Base-by-base conservation (phyloP, 1,284 basidiomycete species). In the Moesziomyces antarcticus region DNA sequence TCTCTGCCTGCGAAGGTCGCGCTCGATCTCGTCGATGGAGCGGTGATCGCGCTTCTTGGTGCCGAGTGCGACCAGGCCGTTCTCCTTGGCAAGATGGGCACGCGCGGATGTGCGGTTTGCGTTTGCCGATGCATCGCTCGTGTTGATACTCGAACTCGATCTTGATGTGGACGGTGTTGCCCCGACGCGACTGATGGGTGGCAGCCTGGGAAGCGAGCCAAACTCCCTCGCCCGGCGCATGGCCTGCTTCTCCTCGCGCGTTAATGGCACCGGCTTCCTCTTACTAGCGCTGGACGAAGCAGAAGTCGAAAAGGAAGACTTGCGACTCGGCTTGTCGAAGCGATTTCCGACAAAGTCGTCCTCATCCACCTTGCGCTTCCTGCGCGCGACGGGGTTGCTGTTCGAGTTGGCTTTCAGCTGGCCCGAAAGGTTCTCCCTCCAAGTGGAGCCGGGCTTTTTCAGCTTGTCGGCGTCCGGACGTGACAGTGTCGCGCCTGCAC, bases 1-100 rank as follows among this genome's bases (percentile, higher is more conserved):
- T 44, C 62, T 71, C 30, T 73, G 50, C 33, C 47, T 66, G 33
- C 63, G 52, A 16, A 74, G 62, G 42, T 79, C 77, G 3, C 75
- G 52, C 48, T 79, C 77, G 30, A 79, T 69, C 56, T 77, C 75
- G 56, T 77, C 77, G 41, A 79, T 77, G 14, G 64, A 64, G 16
- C 75, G 56, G n/a, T 71, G 62, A 20, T 73, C 75, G 14, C 69
- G 63, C 60, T 72, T 74, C 41, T 62, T 68, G 21, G 60, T 69
- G 8, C 77, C 77, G 9, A 79, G 52, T 10, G 67, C 68, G 1
- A 75, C 59, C 18, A 77, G 52, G 5, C 56, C 62, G n/a, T 67
- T 63, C 33, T 56, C 53, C 30, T 56, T 52, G 35, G 56, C 51
- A 18, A 56, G 37, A 3, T 61, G 53, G 3, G 52, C n/a, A 11